A percentile compares a stretch with the other conserved stretches of the same genome.
These are phyloP conservation scores for Azolla pinnata DNA, from an alignment of 75 land plant genomes.

Conservation along the genomic window DNA sequence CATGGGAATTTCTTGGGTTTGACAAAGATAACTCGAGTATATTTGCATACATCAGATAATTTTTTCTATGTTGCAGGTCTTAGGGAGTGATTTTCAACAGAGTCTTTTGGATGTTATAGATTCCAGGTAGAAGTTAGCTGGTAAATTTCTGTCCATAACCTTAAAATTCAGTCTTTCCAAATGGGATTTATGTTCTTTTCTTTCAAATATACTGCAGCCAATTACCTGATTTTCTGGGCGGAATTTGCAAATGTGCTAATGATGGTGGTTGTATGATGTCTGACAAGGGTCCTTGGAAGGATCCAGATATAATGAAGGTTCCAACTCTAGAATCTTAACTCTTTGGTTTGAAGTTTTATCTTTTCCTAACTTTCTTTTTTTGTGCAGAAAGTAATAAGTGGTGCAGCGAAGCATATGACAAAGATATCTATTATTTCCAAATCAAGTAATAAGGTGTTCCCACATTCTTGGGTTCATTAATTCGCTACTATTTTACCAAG, in stretches of 20 bases:
- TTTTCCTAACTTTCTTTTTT: background rate
- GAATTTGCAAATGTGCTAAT: slow-evolving; percentile 56
- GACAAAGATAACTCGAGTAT: no score
- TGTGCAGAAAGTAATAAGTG: slow-evolving; percentile 14
- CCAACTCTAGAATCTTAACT: no score
- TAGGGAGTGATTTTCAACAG: slow-evolving; percentile 44
- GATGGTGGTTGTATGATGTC: slow-evolving; percentile 75
- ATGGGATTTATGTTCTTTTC: background rate
- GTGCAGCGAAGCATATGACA: background rate
- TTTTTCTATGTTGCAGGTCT: slow-evolving; percentile 41
- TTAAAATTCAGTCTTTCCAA: background rate
- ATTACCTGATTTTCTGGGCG: slow-evolving; percentile 87
- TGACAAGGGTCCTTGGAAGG: slow-evolving; percentile 85
- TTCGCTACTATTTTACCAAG: background rate
- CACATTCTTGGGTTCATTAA: background rate
- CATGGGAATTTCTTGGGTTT: no score
- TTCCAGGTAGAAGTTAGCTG: slow-evolving; percentile 44
- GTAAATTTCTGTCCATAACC: background rate
- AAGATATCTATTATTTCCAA: background rate
- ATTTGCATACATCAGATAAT: no score
- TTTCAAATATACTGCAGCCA: no score
- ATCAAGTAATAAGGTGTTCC: background rate
- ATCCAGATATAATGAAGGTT: slow-evolving; percentile 69
- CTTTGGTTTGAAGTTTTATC: no score
- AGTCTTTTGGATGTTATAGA: slow-evolving; percentile 57